A percentile compares a stretch with the other conserved stretches of the same genome.
Evolutionary conservation across 495 filamentous ascomycete species (phyloP).

Genomic region (Talaromyces ruber): DNA sequence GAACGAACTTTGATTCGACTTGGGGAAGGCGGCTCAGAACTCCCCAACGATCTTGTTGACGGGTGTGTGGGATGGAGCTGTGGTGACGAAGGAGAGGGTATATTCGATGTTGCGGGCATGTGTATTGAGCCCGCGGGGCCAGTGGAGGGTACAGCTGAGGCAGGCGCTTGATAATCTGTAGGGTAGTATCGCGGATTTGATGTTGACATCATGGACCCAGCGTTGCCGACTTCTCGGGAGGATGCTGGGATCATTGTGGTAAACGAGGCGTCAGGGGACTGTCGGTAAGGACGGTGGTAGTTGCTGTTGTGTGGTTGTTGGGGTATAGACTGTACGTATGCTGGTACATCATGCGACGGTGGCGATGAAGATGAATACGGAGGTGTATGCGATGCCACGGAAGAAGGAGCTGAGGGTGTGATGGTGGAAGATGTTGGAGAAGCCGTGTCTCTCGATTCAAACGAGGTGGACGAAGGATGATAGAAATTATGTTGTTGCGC

Average conservation of each 20-base stretch:
- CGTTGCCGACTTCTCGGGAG: background rate
- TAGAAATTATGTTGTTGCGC: conserved; percentile 7
- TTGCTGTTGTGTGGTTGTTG: conserved; percentile 17
- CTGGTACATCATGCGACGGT: conserved; percentile 28
- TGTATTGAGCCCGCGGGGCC: conserved; percentile 37
- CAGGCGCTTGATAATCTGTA: conserved; percentile 11
- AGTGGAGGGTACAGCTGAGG: conserved; percentile 26
- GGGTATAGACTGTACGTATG: conserved; percentile 28
- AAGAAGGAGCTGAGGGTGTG: conserved; percentile 30
- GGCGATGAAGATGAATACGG: conserved; percentile 25
- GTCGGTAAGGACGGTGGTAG: conserved; percentile 18
- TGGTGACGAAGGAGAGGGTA: conserved; percentile 42
- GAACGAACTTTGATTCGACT: conserved; percentile 74
- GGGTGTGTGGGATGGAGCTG: conserved; percentile 42
- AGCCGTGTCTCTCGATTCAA: conserved; percentile 28
- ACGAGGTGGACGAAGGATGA: conserved; percentile 14
- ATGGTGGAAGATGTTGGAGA: conserved; percentile 23
- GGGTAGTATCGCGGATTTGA: conserved; percentile 1
- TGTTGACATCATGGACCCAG: background rate
- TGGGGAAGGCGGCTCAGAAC: conserved; percentile 55
- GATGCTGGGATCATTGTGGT: conserved; percentile 3
- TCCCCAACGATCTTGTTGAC: conserved; percentile 40
- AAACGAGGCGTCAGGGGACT: conserved; percentile 15
- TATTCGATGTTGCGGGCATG: conserved; percentile 6
- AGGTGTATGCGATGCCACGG: conserved; percentile 30